Base-by-base conservation (phyloP, 176 grass and related monocot genomes). In the Dendrocalamus sinicus region DNA sequence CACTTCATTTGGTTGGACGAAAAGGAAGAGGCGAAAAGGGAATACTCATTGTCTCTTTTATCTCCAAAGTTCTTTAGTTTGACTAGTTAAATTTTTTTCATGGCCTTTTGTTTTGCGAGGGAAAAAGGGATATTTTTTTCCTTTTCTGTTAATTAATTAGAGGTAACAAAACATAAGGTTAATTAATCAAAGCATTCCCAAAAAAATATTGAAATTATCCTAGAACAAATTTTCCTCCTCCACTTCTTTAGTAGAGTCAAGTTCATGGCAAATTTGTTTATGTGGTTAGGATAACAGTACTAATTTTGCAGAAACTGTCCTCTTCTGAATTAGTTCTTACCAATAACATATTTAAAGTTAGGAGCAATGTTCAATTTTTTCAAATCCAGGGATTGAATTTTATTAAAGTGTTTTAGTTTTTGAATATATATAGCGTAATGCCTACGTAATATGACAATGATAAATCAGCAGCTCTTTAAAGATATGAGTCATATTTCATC, bases 1-100 rank as follows among this genome's bases (percentile, higher is more conserved):
- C 79, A 79, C 62, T 85, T 69, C 61, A 80, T 79, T 75, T 80
- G 28, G 84, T 72, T 86, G 73, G 67, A 73, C 45, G 19, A 59
- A 72, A 79, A 78, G 53, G 66, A 72, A 65, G 40, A 72, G 7
- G 7, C 67, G n/a, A 83, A 86, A 85, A 81, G 77, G 72, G 44
- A 43, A 51, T 67, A 16, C 65, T 89, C 82, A 63, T 20, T 82
- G 50, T 46, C 46, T 26, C 14, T 70, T 70, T 20, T 17, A 28
- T 77, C 84, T 20, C 51, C 3, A 17, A 54, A 39, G 64, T 28
- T 57, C 19, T 76, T 48, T 71, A 82, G 35, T 70, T 82, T 54
- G 44, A 53, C 35, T 76, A 81, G 53, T 26, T 76, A 58, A 62
- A 30, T 0, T 20, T 30, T 67, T 15, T 30, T 23, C 59, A 7